A percentile compares a stretch with the other conserved stretches of the same genome.
These are phyloP conservation scores for Erodium trifolium DNA, from an alignment of 441 rosid species.

Conservation along the genomic window DNA sequence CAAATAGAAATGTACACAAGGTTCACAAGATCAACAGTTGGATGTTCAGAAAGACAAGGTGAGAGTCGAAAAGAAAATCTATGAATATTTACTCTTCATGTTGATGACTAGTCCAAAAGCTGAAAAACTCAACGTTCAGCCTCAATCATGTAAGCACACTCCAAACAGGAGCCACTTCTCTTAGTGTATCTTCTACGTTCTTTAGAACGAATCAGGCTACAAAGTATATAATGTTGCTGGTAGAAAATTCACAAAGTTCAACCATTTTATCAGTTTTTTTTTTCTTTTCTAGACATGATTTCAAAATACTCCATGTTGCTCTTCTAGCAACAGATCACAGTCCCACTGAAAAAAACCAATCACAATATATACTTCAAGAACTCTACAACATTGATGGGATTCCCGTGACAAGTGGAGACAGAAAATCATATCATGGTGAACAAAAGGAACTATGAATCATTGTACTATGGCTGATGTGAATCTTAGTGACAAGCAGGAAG, in stretches of 20 bases:
- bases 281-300: conserved; percentile 1
- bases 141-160: too few relatives aligned
- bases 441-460: neutral
- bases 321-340: neutral
- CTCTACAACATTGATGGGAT: neutral
- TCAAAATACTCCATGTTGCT: neutral
- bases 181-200: neutral
- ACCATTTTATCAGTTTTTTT: neutral
- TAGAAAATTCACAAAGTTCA: neutral
- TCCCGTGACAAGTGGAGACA: conserved; percentile 2
- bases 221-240: neutral
- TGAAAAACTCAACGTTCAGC: neutral
- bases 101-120: too few relatives aligned
- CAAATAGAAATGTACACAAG: conserved; percentile 11
- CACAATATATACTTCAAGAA: neutral
- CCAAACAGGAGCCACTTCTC: neutral
- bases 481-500: conserved; percentile 12
- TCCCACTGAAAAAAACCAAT: too few relatives aligned
- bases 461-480: neutral
- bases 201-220: neutral
- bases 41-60: neutral
- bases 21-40: conserved; percentile 1
- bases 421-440: conserved; percentile 1
- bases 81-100: neutral
- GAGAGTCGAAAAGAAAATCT: conserved; percentile 1